Evolutionary conservation across 148 eudicot genomes (phyloP).

Genomic region (Polygonum aviculare): DNA sequence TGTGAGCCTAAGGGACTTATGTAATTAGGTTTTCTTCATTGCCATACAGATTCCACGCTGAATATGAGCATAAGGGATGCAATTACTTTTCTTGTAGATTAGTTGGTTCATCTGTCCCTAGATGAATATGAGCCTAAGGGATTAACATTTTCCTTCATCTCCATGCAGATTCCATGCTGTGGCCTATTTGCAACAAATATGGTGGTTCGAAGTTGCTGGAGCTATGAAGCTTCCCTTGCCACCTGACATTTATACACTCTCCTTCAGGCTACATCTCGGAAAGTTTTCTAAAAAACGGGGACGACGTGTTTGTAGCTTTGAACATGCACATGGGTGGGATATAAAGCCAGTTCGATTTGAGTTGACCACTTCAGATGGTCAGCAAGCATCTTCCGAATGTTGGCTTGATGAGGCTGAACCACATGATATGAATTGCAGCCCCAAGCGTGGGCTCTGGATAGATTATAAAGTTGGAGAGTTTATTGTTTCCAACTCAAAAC

Average conservation of each 20-base stretch:
- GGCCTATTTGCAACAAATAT: slow-evolving; percentile 95
- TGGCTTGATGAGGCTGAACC: slow-evolving; percentile 57
- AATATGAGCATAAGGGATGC: background rate
- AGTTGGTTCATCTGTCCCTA: background rate
- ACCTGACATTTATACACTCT: slow-evolving; percentile 63
- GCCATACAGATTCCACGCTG: slow-evolving; percentile 49
- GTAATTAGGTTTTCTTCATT: background rate
- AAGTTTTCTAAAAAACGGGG: slow-evolving; percentile 68
- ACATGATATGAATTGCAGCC: slow-evolving; percentile 40
- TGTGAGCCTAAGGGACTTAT: background rate
- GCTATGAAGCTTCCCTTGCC: slow-evolving; percentile 60
- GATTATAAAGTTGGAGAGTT: slow-evolving; percentile 90
- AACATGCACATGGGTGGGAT: slow-evolving; percentile 97
- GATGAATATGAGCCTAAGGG: background rate
- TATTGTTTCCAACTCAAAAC: slow-evolving; percentile 38
- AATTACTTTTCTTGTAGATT: background rate
- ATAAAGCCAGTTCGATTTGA: slow-evolving; percentile 81
- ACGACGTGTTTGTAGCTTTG: slow-evolving; percentile 69
- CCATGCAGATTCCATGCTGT: slow-evolving; percentile 55
- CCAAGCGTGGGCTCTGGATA: slow-evolving; percentile 89
- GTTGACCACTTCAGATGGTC: slow-evolving; percentile 76
- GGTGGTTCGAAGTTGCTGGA: slow-evolving; percentile 99
- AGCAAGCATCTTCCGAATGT: slow-evolving; percentile 55
- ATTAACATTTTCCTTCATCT: background rate
- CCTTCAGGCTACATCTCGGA: slow-evolving; percentile 82